Evolutionary conservation across 225 moss, liverwort and hornwort species (phyloP).

Genomic region (Pseudoscleropodium purum): DNA sequence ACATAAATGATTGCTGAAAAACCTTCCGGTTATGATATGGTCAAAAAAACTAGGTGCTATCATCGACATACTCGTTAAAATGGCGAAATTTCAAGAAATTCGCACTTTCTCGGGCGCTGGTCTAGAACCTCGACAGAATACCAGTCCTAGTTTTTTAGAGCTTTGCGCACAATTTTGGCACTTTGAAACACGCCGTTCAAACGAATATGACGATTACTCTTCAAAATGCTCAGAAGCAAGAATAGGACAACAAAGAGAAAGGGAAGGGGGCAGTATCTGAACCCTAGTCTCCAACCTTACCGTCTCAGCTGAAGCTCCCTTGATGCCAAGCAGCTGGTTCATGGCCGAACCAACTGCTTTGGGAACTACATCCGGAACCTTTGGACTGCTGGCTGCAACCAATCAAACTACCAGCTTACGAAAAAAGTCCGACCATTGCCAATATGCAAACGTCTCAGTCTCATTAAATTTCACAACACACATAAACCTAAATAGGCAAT

Average conservation of each 20-base stretch:
- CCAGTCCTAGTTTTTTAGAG: not conserved
- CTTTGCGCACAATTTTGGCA: not conserved
- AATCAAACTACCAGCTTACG: not conserved
- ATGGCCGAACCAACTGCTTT: conserved; percentile 45
- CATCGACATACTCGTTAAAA: not conserved
- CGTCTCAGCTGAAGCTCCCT: conserved; percentile 76
- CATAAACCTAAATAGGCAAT: not conserved
- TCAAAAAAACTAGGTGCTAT: not conserved
- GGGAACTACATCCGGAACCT: conserved; percentile 19
- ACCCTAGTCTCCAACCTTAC: conserved; percentile 17
- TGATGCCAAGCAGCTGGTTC: conserved; percentile 87
- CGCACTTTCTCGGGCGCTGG: not conserved
- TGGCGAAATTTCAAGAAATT: not conserved
- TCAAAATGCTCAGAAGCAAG: not conserved
- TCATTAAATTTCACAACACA: not conserved
- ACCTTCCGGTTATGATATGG: not conserved
- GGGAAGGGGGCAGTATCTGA: not conserved
- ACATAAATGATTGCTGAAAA: not conserved
- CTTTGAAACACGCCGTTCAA: not conserved
- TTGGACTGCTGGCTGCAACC: not conserved
- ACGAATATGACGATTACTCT: not conserved
- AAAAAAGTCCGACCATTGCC: not conserved
- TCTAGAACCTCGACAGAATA: not conserved
- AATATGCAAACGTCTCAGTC: not conserved
- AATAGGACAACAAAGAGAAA: not conserved